Base-by-base conservation (phyloP, 371 early-diverging fungal genomes). In the Mortierella sp. region DNA sequence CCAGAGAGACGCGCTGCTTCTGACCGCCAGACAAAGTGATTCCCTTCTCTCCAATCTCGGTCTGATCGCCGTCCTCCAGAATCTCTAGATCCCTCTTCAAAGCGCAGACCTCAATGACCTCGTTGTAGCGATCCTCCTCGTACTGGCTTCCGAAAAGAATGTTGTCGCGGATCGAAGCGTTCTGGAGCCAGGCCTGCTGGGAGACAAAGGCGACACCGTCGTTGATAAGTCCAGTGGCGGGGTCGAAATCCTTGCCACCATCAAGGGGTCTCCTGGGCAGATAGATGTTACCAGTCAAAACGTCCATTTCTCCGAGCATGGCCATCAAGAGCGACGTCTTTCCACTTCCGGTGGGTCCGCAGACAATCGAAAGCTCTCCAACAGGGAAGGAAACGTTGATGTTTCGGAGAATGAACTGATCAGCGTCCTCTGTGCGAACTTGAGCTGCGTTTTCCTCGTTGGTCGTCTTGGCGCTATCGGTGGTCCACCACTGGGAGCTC, bases 1-100 rank as follows among this genome's bases (percentile, higher is more conserved):
- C 98, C 49, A 97, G 86, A 0, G 95, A 90, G 12, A 97, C 95
- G 82, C 96, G 94, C 71, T 95, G 95, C 81, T 94, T 95, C 82
- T 95, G 96, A 29, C 96, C 95, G 73, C 95, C 96, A 18, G 93
- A 93, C 12, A 96, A 88, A 4, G 95, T 94, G 60, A 95, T 93
- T 11, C 96, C 96, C 60, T 94, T 94, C 87, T 98, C 98, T 27
- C 98, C 99, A 81, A 98, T 94, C 89, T 98, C 97, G 0, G 99
- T 99, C 87, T 90, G 74, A 81, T 99, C 99, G 48, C 98, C 98
- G 71, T 94, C 94, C 41, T 93, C 92, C 11, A 99, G 87, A 63
- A 93, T 93, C 51, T 94, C 91, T 29, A 98, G 88, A 86, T 98
- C 99, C 8, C 94, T 88, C 71, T 89, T 89, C 70, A 95, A 84